A percentile compares a stretch with the other conserved stretches of the same genome.
Evolutionary conservation across 768 basidiomycete species (phyloP).

Genomic region (Kwoniella bestiolae): DNA sequence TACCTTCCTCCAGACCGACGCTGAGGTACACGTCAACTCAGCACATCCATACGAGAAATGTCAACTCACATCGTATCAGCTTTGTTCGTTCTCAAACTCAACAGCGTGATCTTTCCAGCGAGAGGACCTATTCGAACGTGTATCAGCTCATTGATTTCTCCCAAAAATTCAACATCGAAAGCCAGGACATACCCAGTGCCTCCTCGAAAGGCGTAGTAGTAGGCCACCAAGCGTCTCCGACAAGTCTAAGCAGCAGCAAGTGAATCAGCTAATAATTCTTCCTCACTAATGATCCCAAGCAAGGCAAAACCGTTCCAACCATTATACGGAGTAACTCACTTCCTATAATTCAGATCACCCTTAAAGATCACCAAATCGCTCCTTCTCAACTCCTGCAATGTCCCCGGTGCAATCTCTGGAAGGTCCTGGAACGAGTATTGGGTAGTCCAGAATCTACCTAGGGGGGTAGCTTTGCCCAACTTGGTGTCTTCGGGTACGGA

Average conservation of each 20-base stretch:
- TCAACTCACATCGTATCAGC: slow-evolving; percentile 74
- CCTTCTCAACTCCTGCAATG: slow-evolving; percentile 59
- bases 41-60: not conserved
- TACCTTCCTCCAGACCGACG: slow-evolving; percentile 73
- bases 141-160: not conserved
- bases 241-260: slow-evolving; percentile 70
- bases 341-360: slow-evolving; percentile 77
- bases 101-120: slow-evolving; percentile 74
- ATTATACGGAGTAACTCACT: slow-evolving; percentile 65
- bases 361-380: slow-evolving; percentile 55
- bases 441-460: slow-evolving; percentile 56
- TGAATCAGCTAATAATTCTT: too few relatives aligned
- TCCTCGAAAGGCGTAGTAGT: slow-evolving; percentile 72
- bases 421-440: slow-evolving; percentile 55
- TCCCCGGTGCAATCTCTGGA: slow-evolving; percentile 58
- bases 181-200: slow-evolving; percentile 61
- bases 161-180: not conserved
- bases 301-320: too few relatives aligned
- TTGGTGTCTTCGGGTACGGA: slow-evolving; percentile 68
- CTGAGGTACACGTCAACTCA: slow-evolving; percentile 28
- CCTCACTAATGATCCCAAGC: too few relatives aligned
- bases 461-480: slow-evolving; percentile 63
- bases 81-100: slow-evolving; percentile 91
- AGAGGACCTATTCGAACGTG: slow-evolving; percentile 67
- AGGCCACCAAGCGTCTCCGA: slow-evolving; percentile 88